These are phyloP conservation scores for Fraxinus cuspidata DNA, from an alignment of 257 asterid genomes.

Conservation along the genomic window DNA sequence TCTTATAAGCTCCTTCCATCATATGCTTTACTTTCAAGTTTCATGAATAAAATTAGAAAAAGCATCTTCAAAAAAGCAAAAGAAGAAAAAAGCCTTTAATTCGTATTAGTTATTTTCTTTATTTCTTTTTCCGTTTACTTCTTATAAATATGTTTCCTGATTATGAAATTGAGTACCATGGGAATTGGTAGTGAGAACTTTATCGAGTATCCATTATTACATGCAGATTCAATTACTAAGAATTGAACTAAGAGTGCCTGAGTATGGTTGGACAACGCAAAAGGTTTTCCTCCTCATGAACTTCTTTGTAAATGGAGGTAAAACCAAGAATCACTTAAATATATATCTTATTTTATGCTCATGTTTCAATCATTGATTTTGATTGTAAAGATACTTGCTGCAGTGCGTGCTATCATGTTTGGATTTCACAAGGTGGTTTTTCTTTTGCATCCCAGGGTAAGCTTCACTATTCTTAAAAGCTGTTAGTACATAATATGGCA, in stretches of 20 bases:
- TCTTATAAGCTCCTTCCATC: background rate
- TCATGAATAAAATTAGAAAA: background rate
- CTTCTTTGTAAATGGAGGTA: constrained; percentile 95
- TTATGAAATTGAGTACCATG: constrained; percentile 16
- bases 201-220: constrained; percentile 24
- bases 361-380: constrained; percentile 19
- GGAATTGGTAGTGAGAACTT: constrained; percentile 1
- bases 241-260: constrained; percentile 88
- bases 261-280: constrained; percentile 97
- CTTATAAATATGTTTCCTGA: constrained; percentile 5
- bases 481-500: background rate
- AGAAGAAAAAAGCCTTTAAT: background rate
- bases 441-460: constrained; percentile 86
- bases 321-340: constrained; percentile 26
- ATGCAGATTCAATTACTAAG: constrained; percentile 87
- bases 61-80: background rate
- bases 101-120: background rate
- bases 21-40: background rate
- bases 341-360: background rate
- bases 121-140: background rate
- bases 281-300: constrained; percentile 98
- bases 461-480: constrained; percentile 16
- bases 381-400: constrained; percentile 27
- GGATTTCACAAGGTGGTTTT: constrained; percentile 78
- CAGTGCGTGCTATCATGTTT: constrained; percentile 87